A percentile compares a stretch with the other conserved stretches of the same genome.
Evolutionary conservation across 805 yeast genomes (phyloP).

Genomic region (Cyberlindnera suaveolens): DNA sequence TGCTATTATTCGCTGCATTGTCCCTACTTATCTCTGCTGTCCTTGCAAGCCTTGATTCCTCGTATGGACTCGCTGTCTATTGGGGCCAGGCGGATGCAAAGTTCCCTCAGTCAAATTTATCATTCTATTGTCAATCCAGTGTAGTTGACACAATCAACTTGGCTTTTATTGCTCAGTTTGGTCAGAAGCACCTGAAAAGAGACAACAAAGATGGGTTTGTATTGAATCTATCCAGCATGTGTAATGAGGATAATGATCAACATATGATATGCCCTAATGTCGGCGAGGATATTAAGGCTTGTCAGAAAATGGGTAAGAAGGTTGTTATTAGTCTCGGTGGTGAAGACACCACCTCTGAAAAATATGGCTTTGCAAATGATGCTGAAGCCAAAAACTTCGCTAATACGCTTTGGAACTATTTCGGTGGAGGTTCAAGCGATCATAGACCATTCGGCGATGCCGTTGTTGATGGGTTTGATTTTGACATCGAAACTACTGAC

Average conservation of each 20-base stretch:
- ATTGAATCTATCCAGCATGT: slow-evolving; percentile 51
- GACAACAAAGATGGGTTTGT: slow-evolving; percentile 21
- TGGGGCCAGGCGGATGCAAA: slow-evolving; percentile 71
- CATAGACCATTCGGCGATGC: slow-evolving; percentile 67
- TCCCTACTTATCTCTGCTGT: neutral
- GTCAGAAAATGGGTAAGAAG: slow-evolving; percentile 76
- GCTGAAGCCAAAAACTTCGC: slow-evolving; percentile 66
- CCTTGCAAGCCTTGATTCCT: slow-evolving; percentile 1
- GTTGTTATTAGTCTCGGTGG: slow-evolving; percentile 75
- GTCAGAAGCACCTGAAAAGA: slow-evolving; percentile 3
- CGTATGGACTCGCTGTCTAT: slow-evolving; percentile 45
- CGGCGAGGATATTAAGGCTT: slow-evolving; percentile 62
- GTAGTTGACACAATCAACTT: slow-evolving; percentile 68
- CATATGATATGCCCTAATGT: slow-evolving; percentile 41
- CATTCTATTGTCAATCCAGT: slow-evolving; percentile 54
- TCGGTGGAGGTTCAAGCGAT: slow-evolving; percentile 44
- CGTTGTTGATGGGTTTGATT: slow-evolving; percentile 85
- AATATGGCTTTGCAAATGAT: slow-evolving; percentile 79
- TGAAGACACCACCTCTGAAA: slow-evolving; percentile 41
- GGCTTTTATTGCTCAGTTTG: slow-evolving; percentile 43
- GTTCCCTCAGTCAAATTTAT: slow-evolving; percentile 33
- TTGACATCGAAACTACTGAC: slow-evolving; percentile 71
- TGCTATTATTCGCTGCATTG: neutral
- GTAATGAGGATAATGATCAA: slow-evolving; percentile 30
- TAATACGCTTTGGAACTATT: slow-evolving; percentile 49